Evolutionary conservation across 352 stramenopile species (phyloP).

Genomic region (Hyaloperonospora arabidopsidis): DNA sequence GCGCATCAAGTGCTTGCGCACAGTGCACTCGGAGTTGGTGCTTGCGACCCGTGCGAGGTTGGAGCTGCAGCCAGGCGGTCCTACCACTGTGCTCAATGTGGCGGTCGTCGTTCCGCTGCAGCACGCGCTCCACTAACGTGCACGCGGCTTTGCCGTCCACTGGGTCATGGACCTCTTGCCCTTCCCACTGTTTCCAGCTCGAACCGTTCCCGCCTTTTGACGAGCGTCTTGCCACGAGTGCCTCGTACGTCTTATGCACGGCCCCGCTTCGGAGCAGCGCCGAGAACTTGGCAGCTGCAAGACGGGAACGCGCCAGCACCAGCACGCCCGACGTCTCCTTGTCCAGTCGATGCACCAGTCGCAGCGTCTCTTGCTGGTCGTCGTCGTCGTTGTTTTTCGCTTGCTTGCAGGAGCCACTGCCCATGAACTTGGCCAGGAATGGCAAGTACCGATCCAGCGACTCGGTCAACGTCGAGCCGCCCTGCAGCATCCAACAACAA

Average conservation of each 20-base stretch:
- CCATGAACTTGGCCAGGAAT: slow-evolving; percentile 26
- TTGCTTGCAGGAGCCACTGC: not conserved
- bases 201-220: not conserved
- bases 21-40: slow-evolving; percentile 67
- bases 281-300: slow-evolving; percentile 57
- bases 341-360: slow-evolving; percentile 63
- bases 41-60: slow-evolving; percentile 54
- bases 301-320: slow-evolving; percentile 50
- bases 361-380: slow-evolving; percentile 11
- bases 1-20: slow-evolving; percentile 27
- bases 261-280: slow-evolving; percentile 29
- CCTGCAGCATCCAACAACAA: not conserved
- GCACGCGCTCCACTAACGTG: slow-evolving; percentile 31
- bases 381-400: slow-evolving; percentile 1
- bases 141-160: slow-evolving; percentile 42
- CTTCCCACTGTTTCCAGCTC: slow-evolving; percentile 18
- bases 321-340: slow-evolving; percentile 63
- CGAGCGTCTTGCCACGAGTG: slow-evolving; percentile 23
- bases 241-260: slow-evolving; percentile 59
- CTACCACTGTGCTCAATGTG: slow-evolving; percentile 4
- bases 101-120: not conserved
- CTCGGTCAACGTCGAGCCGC: slow-evolving; percentile 34
- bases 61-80: slow-evolving; percentile 41
- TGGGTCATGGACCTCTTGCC: slow-evolving; percentile 24
- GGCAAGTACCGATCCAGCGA: slow-evolving; percentile 45